phyloP scores from a whole-genome alignment of 306 rosid species.

The Trifolium fragiferum region DNA sequence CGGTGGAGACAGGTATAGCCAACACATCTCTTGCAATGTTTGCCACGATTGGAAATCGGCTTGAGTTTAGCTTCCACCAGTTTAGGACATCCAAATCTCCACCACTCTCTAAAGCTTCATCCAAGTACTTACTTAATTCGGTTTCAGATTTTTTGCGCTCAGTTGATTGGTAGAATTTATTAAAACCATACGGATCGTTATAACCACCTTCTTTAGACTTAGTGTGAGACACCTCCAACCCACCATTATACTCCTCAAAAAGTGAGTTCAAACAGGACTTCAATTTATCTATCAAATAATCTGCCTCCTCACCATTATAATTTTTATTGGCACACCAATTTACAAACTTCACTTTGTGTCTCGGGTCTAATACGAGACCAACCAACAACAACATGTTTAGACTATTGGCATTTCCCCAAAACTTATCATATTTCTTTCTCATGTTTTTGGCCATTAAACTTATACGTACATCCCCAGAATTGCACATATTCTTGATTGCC shows the following conservation, averaged over 20 bases:
- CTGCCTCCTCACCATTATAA: not conserved
- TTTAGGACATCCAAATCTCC: constrained; percentile 22
- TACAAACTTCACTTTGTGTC: not conserved
- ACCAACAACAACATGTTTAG: constrained; percentile 27
- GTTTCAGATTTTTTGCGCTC: not conserved
- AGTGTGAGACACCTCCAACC: not conserved
- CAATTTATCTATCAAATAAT: not conserved
- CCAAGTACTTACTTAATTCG: constrained; percentile 21
- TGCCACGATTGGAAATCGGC: constrained; percentile 19
- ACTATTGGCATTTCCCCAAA: constrained; percentile 10
- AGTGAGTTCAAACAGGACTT: constrained; percentile 18
- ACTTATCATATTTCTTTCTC: constrained; percentile 7
- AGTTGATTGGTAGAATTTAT: not conserved
- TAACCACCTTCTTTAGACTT: not conserved
- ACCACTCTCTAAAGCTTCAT: constrained; percentile 6
- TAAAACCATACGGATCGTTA: not conserved
- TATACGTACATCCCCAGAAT: constrained; percentile 1
- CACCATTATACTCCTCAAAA: constrained; percentile 14
- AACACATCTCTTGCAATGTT: constrained; percentile 17
- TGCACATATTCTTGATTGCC: constrained; percentile 4
- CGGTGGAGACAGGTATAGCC: constrained; percentile 17
- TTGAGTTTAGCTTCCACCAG: constrained; percentile 27
- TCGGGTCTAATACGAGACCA: constrained; percentile 20
- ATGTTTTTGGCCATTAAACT: constrained; percentile 4
- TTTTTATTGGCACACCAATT: not conserved